These are phyloP conservation scores for Sarocladium kiliense DNA, from an alignment of 2,329 filamentous ascomycete genomes.

Conservation along the genomic window DNA sequence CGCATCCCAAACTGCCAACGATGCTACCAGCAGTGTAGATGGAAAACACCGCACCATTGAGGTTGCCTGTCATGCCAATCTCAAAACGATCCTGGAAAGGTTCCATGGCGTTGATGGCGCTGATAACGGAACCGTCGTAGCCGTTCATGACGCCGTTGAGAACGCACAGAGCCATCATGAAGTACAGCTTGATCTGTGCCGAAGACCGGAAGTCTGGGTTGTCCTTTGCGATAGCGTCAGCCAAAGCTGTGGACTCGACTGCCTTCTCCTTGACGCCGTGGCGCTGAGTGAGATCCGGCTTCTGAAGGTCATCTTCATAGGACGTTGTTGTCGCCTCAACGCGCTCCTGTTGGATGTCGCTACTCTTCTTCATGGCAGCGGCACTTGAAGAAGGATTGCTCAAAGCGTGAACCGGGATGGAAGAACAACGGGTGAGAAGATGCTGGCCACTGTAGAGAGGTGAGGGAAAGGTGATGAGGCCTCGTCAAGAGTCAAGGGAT, in stretches of 20 bases:
- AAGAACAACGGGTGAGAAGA: not conserved
- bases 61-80: conserved; percentile 12
- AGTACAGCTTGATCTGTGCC: conserved; percentile 13
- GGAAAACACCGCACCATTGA: conserved; percentile 13
- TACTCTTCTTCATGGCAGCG: conserved; percentile 2
- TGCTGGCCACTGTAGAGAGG: too few species aligned
- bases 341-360: conserved; percentile 8
- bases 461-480: not conserved
- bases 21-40: conserved; percentile 17
- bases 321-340: conserved; percentile 13
- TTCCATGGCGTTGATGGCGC: conserved; percentile 15
- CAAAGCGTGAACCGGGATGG: too few species aligned
- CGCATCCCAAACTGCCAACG: conserved; percentile 12
- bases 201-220: conserved; percentile 13
- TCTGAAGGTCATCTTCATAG: conserved; percentile 9
- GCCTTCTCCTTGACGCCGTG: conserved; percentile 12
- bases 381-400: not conserved
- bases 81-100: conserved; percentile 15
- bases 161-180: conserved; percentile 17
- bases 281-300: conserved; percentile 7
- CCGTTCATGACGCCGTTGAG: conserved; percentile 13
- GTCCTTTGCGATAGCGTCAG: conserved; percentile 17
- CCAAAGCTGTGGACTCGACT: conserved; percentile 15
- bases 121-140: conserved; percentile 15
- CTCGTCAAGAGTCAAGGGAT: not conserved